These are phyloP conservation scores for Apiospora sp. DNA, from an alignment of 2,329 filamentous ascomycete species.

Conservation along the genomic window DNA sequence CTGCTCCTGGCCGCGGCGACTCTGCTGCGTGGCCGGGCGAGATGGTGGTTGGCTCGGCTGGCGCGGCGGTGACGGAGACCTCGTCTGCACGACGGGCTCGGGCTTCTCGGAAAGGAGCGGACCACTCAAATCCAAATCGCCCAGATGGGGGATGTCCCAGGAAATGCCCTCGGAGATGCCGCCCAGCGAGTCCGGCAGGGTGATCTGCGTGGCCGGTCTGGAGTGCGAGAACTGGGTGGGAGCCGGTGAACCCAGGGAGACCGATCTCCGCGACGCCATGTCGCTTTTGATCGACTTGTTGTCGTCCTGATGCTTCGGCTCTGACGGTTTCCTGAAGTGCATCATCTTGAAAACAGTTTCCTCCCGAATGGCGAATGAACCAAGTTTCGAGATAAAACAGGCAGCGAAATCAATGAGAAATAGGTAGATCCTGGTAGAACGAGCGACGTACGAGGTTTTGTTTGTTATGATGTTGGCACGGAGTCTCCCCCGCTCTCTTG, in stretches of 20 bases:
- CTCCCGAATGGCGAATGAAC: background rate
- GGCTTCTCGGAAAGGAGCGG: background rate
- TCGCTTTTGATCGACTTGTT: background rate
- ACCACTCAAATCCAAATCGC: background rate
- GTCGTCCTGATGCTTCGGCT: background rate
- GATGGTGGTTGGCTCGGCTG: background rate
- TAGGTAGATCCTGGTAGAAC: background rate
- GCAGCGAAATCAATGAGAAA: background rate
- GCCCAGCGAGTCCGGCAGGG: background rate
- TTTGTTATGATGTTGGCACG: background rate
- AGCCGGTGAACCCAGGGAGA: background rate
- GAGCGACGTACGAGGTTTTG: background rate
- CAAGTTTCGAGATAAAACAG: background rate
- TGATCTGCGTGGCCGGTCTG: background rate
- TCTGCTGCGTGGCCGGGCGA: no score
- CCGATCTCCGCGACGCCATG: background rate
- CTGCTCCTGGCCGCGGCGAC: no score
- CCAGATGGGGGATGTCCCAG: background rate
- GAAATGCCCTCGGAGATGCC: background rate
- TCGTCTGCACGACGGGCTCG: background rate
- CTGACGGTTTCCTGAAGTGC: slow-evolving; percentile 4
- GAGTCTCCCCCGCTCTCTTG: background rate
- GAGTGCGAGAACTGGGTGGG: background rate
- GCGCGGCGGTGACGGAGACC: no score
- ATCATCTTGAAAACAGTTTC: background rate